Percentiles rank a stretch among this genome's conserved stretches.
phyloP scores from a whole-genome alignment of 805 yeast species.

The Hanseniaspora lachancei region DNA sequence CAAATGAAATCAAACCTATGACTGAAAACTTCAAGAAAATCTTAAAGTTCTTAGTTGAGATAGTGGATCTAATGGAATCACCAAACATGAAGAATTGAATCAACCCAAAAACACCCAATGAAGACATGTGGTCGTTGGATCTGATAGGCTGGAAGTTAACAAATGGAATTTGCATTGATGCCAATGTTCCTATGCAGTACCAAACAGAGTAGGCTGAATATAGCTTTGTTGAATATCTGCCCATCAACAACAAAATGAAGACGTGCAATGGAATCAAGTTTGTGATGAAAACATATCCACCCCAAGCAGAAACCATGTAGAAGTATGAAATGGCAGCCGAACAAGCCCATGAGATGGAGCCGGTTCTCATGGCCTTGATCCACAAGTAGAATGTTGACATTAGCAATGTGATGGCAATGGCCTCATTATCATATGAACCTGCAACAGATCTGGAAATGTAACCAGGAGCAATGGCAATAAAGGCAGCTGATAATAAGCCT shows the following conservation, averaged over 20 bases:
- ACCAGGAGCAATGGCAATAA: constrained; percentile 97
- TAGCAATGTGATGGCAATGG: constrained; percentile 88
- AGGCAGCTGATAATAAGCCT: constrained; percentile 81
- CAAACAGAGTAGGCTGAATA: constrained; percentile 91
- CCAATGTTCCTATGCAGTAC: constrained; percentile 94
- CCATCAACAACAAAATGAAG: constrained; percentile 82
- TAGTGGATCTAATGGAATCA: constrained; percentile 59
- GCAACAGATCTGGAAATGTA: constrained; percentile 97
- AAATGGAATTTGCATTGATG: constrained; percentile 98
- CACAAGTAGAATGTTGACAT: constrained; percentile 93
- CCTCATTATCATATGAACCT: constrained; percentile 97
- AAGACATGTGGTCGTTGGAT: constrained; percentile 97
- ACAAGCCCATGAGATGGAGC: constrained; percentile 74
- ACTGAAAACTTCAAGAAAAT: constrained; percentile 52
- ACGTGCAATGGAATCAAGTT: constrained; percentile 93
- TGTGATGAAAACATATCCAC: constrained; percentile 97
- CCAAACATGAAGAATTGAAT: constrained; percentile 83
- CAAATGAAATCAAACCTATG: constrained; percentile 42
- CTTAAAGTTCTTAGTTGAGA: constrained; percentile 61
- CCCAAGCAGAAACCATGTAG: constrained; percentile 99
- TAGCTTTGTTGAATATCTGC: constrained; percentile 70
- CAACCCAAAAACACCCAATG: constrained; percentile 92
- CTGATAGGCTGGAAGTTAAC: constrained; percentile 95
- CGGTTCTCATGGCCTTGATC: constrained; percentile 87
- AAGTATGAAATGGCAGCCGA: constrained; percentile 80